Evolutionary conservation across 169 alveolate species (phyloP).

Genomic region (Ichthyophthirius multifiliis): DNA sequence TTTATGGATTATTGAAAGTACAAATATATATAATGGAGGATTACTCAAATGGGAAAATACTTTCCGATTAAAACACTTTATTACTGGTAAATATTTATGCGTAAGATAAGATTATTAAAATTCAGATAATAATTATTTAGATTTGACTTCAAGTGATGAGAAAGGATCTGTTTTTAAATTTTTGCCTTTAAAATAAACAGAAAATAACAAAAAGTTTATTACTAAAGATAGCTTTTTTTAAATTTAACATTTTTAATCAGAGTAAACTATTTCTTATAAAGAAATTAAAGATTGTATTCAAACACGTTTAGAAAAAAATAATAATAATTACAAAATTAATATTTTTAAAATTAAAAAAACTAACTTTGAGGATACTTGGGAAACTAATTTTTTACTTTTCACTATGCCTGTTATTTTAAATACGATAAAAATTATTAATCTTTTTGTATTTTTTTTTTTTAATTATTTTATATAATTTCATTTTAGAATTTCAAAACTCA

Average conservation of each 20-base stretch:
- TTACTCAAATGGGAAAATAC: background rate
- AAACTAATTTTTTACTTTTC: background rate
- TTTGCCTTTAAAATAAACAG: no score
- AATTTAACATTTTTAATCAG: no score
- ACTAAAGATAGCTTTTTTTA: no score
- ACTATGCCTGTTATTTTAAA: background rate
- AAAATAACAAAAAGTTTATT: no score
- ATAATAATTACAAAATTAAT: no score
- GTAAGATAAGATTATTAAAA: no score
- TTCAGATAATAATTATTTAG: no score
- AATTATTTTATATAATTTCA: background rate
- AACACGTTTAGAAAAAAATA: no score
- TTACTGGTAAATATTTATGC: constrained; percentile 9
- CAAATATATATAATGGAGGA: background rate
- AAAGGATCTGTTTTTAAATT: no score
- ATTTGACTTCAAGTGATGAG: no score
- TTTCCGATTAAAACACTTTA: constrained; percentile 14
- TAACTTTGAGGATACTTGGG: constrained; percentile 1
- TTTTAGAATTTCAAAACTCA: background rate
- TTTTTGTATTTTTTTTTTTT: background rate
- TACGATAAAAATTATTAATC: background rate
- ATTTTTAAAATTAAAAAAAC: background rate
- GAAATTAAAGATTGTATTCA: no score
- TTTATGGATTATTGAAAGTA: background rate
- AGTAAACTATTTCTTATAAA: no score